Evolutionary conservation across 2,329 filamentous ascomycete species (phyloP), one percentile per base, ranked within the genome.

Genomic region (Aspergillus nomiae): DNA sequence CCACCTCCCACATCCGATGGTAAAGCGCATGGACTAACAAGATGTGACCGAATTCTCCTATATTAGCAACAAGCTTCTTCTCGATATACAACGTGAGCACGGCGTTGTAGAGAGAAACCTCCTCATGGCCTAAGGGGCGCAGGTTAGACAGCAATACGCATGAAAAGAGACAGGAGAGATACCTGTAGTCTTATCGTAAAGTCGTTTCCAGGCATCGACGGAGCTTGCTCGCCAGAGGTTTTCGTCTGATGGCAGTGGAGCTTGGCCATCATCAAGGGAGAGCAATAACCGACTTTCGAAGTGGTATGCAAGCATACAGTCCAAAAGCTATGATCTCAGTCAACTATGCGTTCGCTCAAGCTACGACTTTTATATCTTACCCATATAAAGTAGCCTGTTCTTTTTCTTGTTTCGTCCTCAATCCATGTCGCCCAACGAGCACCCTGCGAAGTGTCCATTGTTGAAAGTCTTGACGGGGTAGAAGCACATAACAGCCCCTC

Each of bases 1-100:
- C 77, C 1, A 85, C 79, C 60, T 85, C 80, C 79, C 82, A 83
- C 56, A 80, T 81, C 45, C 82, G 76, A 30, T 79, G 80, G 60
- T 83, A 85, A 10, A 86, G 75, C 6, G 82, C 83, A 67, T 84
- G 83, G 28, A 85, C 78, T 21, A 84, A 74, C 10, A 86, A 71
- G 28, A 81, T 76, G 12, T 82, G 78, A 38, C 81, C 80, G 62
- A 85, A 83, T 48, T 85, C 83, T 21, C 82, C 81, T 38, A 81
- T 78, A 19, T 75, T 76, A 1, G 75, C 68, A 11, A 80, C 74
- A 8, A 85, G 69, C 41, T 71, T 74, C 67, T 85, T 85, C 65
- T 84, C 81, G 26, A 83, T 77, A 66, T 84, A 85, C 3, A 84
- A 66, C 4, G 76, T 76, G 56, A 84, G 77, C 14, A 83, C 72